Evolutionary conservation across 73 alveolate species (phyloP).

Genomic region (Tetrahymena malaccensis): DNA sequence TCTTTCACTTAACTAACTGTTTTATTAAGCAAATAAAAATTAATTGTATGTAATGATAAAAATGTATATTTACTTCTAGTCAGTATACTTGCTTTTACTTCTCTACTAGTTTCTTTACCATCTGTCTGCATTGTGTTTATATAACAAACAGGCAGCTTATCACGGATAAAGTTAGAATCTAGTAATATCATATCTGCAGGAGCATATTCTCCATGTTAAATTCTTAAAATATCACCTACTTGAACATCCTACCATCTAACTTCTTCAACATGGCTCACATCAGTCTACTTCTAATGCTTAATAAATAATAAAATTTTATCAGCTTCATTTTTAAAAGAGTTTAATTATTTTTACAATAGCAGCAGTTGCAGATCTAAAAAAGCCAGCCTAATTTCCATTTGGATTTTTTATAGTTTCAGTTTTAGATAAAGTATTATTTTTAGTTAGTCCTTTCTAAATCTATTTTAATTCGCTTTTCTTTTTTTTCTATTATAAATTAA

Average conservation of each 20-base stretch:
- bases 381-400: background rate
- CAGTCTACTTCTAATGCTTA: background rate
- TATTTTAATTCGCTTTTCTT: background rate
- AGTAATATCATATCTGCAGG: slow-evolving; percentile 37
- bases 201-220: slow-evolving; percentile 3
- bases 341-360: background rate
- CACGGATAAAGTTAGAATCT: slow-evolving; percentile 27
- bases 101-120: slow-evolving; percentile 6
- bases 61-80: background rate
- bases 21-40: background rate
- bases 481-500: background rate
- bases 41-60: background rate
- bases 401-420: background rate
- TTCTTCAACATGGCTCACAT: background rate
- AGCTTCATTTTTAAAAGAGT: background rate
- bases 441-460: background rate
- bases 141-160: slow-evolving; percentile 24
- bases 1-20: background rate
- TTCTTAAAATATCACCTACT: slow-evolving; percentile 24
- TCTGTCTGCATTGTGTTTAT: slow-evolving; percentile 21
- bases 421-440: background rate
- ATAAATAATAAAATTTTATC: background rate
- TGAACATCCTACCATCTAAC: slow-evolving; percentile 19
- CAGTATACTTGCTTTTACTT: slow-evolving; percentile 8
- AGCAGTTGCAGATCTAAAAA: background rate